Percentiles rank a stretch among this genome's conserved stretches.
Evolutionary conservation across 345 rosid genomes (phyloP).

Genomic region (Raphanus raphanistrum): DNA sequence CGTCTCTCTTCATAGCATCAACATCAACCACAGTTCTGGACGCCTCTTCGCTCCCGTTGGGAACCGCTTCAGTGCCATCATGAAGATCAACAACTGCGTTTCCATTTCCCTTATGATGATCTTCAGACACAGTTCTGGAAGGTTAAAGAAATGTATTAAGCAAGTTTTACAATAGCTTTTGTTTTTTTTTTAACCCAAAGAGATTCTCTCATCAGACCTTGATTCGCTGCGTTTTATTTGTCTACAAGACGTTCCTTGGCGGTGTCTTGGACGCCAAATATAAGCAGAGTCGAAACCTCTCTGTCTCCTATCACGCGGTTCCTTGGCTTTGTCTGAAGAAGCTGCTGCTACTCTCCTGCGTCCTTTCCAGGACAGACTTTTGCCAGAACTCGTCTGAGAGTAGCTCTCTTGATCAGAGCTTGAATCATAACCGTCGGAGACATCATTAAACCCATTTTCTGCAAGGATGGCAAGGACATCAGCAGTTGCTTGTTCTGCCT

Average conservation of each 20-base stretch:
- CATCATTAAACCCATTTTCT: constrained; percentile 61
- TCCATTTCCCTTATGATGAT: constrained; percentile 36
- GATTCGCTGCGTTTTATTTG: constrained; percentile 62
- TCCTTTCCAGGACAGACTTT: constrained; percentile 83
- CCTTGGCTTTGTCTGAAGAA: constrained; percentile 62
- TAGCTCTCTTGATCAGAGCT: constrained; percentile 68
- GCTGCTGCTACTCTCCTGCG: constrained; percentile 48
- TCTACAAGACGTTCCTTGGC: constrained; percentile 75
- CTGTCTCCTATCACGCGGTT: constrained; percentile 48
- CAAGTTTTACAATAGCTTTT: background rate
- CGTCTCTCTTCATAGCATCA: constrained; percentile 33
- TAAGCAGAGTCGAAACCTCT: constrained; percentile 48
- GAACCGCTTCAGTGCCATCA: constrained; percentile 40
- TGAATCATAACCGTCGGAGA: constrained; percentile 59
- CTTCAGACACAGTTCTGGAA: constrained; percentile 52
- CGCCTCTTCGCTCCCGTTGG: constrained; percentile 35
- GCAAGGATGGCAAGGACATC: constrained; percentile 87
- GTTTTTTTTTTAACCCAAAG: too few relatives aligned
- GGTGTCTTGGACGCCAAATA: constrained; percentile 58
- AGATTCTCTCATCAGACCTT: constrained; percentile 47
- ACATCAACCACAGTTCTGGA: constrained; percentile 32
- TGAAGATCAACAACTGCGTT: constrained; percentile 12
- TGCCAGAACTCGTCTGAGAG: constrained; percentile 45
- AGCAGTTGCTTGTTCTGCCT: constrained; percentile 85
- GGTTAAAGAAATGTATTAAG: background rate